These are phyloP conservation scores for Oryza officinalis DNA, from an alignment of 176 grass and related monocot genomes.

Conservation along the genomic window DNA sequence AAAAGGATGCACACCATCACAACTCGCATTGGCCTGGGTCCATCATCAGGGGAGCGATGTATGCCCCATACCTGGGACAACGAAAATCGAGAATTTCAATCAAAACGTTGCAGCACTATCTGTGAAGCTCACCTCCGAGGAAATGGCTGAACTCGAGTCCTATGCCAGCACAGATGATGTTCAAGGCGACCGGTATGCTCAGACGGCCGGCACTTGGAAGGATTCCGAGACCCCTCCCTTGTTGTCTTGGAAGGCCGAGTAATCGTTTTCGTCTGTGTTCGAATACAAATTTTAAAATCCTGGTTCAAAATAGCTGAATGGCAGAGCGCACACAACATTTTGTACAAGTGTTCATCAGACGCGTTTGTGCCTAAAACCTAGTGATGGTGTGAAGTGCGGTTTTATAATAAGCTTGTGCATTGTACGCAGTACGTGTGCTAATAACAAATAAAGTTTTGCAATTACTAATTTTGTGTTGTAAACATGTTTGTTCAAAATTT, in stretches of 20 bases:
- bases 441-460: background rate
- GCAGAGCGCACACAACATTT: background rate
- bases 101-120: slow-evolving; percentile 38
- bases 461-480: background rate
- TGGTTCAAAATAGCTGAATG: background rate
- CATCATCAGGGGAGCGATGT: slow-evolving; percentile 53
- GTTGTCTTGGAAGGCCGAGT: slow-evolving; percentile 40
- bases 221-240: slow-evolving; percentile 45
- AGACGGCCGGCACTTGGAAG: slow-evolving; percentile 9
- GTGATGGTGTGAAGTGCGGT: too few species aligned
- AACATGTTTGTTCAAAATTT: background rate
- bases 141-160: slow-evolving; percentile 49
- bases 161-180: slow-evolving; percentile 21
- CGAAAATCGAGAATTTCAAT: slow-evolving; percentile 49
- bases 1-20: slow-evolving; percentile 62
- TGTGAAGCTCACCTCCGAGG: slow-evolving; percentile 40
- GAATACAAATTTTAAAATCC: background rate
- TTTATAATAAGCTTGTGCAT: too few species aligned
- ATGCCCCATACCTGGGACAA: slow-evolving; percentile 57
- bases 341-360: background rate
- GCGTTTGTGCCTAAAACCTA: too few species aligned
- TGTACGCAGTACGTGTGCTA: background rate
- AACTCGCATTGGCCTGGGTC: slow-evolving; percentile 65
- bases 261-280: background rate
- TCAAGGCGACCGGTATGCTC: slow-evolving; percentile 14